Percentiles rank a stretch among this genome's conserved stretches.
phyloP scores from a whole-genome alignment of 225 moss, liverwort and hornwort species.

The Takakia lepidozioides region DNA sequence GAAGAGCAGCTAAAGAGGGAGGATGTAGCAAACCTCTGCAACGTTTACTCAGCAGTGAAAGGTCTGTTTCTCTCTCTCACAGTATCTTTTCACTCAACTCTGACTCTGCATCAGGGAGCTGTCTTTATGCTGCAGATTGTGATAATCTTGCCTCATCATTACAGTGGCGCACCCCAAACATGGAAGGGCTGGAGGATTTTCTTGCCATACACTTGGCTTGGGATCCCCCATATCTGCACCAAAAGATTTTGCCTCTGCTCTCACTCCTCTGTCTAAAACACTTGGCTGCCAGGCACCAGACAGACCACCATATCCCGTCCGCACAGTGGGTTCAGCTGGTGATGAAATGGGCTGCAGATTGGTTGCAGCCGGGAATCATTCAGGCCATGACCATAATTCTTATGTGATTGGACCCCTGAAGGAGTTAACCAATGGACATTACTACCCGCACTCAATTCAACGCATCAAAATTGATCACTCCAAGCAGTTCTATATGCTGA shows the following conservation, averaged over 20 bases:
- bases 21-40: too few relatives aligned
- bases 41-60: too few relatives aligned
- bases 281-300: constrained; percentile 10
- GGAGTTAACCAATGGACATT: constrained; percentile 14
- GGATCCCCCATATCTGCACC: constrained; percentile 23
- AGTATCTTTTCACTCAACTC: too few relatives aligned
- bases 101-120: too few relatives aligned
- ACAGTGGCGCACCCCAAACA: constrained; percentile 19
- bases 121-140: constrained; percentile 21
- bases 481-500: constrained; percentile 21
- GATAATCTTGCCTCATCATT: constrained; percentile 5
- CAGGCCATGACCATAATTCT: background rate
- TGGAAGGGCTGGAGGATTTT: constrained; percentile 32
- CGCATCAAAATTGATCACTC: constrained; percentile 27
- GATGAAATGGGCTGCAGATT: too few relatives aligned
- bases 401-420: background rate
- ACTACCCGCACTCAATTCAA: constrained; percentile 21
- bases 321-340: too few relatives aligned
- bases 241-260: constrained; percentile 29
- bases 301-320: too few relatives aligned
- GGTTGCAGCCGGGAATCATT: constrained; percentile 2
- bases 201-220: constrained; percentile 17
- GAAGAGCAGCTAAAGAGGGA: too few relatives aligned
- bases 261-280: constrained; percentile 27
- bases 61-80: too few relatives aligned